Base-by-base conservation (phyloP, 805 yeast species). In the Metschnikowia borealis region DNA sequence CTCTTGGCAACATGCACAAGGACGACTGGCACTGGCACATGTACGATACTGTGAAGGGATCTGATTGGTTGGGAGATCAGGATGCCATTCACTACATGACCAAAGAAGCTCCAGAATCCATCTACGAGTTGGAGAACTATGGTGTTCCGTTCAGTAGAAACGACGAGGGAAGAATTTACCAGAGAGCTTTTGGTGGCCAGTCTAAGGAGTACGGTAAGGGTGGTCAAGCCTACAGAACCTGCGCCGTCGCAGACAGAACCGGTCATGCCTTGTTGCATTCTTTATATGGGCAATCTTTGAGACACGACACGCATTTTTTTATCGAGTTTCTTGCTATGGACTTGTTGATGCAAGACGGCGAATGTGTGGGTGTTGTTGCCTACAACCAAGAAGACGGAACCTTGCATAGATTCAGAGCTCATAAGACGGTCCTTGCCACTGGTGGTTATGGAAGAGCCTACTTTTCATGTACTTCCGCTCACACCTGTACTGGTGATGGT, bases 11-110 rank as follows among this genome's bases (percentile, higher is more conserved):
- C 80, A 92, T 92, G 96, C 98, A 94, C 77, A 79, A 82, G 61
- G 99, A 92, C 72, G 91, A 91, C 77, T 92, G 99, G 99, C 96
- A 89, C 73, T 94, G 98, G 97, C 99, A 92, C 73, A 91, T 92
- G 97, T 92, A 94, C 74, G 99, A 92, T 69, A 92, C 99, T 63
- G 98, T 92, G 62, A 92, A 92, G 77, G 99, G 99, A 57, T 90
- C 97, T 8, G 99, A 92, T 75, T 92, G 99, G 99, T 83, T 92
- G 56, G 99, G 99, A 66, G 99, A 92, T 74, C 99, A 92, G 77
- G 99, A 92, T 68, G 97, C 98, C 49, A 92, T 94, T 68, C 98
- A 92, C 75, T 92, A 92, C 77, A 92, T 92, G 99, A 92, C 99
- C 51, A 84, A 90, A 70, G 98, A 92, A 75, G 99, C 99, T 26